These are phyloP conservation scores for Tolypocladium ophioglossoides DNA, from an alignment of 2,329 filamentous ascomycete species.

Conservation along the genomic window DNA sequence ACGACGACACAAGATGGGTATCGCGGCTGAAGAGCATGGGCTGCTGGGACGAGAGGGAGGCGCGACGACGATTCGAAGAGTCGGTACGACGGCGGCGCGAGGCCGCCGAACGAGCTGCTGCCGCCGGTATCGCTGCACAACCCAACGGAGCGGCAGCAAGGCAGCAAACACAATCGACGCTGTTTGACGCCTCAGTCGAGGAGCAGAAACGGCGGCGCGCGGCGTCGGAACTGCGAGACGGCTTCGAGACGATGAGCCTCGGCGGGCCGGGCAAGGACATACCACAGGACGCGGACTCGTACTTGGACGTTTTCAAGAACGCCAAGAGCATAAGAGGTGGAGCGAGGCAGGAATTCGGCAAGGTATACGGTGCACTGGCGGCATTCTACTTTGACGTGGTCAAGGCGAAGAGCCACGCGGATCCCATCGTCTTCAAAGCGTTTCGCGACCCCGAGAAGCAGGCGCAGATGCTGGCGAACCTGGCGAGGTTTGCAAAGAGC, in stretches of 20 bases:
- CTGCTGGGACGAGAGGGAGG: conserved; percentile 85
- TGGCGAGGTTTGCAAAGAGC: conserved; percentile 67
- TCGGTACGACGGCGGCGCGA: conserved; percentile 51
- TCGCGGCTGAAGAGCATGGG: conserved; percentile 76
- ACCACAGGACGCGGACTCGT: conserved; percentile 48
- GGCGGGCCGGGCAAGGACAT: conserved; percentile 30
- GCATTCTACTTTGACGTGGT: conserved; percentile 83
- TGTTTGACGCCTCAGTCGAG: conserved; percentile 66
- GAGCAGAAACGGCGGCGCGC: conserved; percentile 43
- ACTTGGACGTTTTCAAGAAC: conserved; percentile 59
- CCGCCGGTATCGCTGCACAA: not conserved
- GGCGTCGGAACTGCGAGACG: conserved; percentile 38
- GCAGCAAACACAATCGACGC: conserved; percentile 31
- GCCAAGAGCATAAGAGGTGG: conserved; percentile 72
- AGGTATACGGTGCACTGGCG: conserved; percentile 75
- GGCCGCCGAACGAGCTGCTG: conserved; percentile 23
- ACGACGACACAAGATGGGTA: conserved; percentile 95
- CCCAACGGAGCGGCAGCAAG: conserved; percentile 10
- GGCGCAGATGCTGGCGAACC: conserved; percentile 76
- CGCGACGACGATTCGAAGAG: conserved; percentile 70
- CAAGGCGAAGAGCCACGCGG: conserved; percentile 59
- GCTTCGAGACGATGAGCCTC: conserved; percentile 70
- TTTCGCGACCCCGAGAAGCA: conserved; percentile 85
- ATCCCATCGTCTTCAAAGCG: conserved; percentile 75
- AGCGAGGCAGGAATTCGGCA: conserved; percentile 83